A percentile compares a stretch with the other conserved stretches of the same genome.
phyloP scores from a whole-genome alignment of 495 filamentous ascomycete genomes.

The Neurospora sp. region DNA sequence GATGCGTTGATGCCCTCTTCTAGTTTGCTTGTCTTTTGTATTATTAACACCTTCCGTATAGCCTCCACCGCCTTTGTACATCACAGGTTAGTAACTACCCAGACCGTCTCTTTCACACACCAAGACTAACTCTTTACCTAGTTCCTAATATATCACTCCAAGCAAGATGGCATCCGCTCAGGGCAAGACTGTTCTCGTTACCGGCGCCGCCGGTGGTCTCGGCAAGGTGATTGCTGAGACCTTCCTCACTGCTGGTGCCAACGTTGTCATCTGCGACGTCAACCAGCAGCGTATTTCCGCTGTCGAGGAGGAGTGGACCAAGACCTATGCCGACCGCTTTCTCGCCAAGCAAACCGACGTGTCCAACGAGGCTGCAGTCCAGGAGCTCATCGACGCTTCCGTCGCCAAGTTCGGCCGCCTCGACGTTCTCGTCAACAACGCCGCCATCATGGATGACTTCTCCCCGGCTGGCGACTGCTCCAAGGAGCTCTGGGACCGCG shows the following conservation, averaged over 20 bases:
- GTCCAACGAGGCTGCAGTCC: conserved; percentile 26
- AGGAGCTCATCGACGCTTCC: conserved; percentile 22
- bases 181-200: conserved; percentile 34
- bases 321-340: conserved; percentile 17
- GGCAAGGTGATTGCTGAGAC: conserved; percentile 30
- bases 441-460: conserved; percentile 44
- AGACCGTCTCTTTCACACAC: not conserved
- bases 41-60: not conserved
- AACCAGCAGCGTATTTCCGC: conserved; percentile 29
- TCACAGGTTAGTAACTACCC: not conserved
- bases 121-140: not conserved
- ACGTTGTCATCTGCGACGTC: conserved; percentile 37
- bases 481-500: conserved; percentile 44
- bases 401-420: conserved; percentile 31
- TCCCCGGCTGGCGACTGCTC: conserved; percentile 43
- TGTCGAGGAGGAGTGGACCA: conserved; percentile 19
- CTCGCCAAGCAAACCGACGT: conserved; percentile 25
- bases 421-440: conserved; percentile 43
- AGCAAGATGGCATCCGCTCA: conserved; percentile 13
- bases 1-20: not conserved
- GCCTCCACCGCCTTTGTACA: not conserved
- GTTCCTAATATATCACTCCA: not conserved
- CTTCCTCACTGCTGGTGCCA: conserved; percentile 31
- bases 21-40: not conserved
- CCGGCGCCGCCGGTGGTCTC: conserved; percentile 33